phyloP scores from a whole-genome alignment of 2,329 filamentous ascomycete genomes.

The Metarhizium robertsii region DNA sequence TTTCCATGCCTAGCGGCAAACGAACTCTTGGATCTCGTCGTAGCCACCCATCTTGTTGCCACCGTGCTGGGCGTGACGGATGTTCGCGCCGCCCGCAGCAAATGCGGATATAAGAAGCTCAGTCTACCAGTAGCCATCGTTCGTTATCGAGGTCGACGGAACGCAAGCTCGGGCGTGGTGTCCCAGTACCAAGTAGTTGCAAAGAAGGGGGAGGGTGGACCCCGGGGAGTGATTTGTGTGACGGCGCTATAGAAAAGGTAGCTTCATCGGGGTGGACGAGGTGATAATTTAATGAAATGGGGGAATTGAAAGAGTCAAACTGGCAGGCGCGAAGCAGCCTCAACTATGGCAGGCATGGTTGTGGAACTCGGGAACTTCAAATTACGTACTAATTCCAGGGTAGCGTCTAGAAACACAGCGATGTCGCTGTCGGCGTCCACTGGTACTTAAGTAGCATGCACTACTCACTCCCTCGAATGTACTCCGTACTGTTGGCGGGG shows the following conservation, averaged over 20 bases:
- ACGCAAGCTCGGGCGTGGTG: neutral
- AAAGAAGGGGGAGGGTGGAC: neutral
- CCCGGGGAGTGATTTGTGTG: neutral
- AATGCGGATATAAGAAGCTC: slow-evolving; percentile 59
- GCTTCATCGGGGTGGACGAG: neutral
- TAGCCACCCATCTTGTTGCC: slow-evolving; percentile 18
- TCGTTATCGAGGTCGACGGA: slow-evolving; percentile 22
- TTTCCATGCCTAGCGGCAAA: slow-evolving; percentile 51
- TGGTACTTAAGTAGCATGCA: no score
- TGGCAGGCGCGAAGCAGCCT: neutral
- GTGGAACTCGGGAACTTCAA: neutral
- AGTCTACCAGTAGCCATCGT: slow-evolving; percentile 49
- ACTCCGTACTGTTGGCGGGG: no score
- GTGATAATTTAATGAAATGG: neutral
- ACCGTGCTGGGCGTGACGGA: neutral
- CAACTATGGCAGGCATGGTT: neutral
- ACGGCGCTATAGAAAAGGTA: neutral
- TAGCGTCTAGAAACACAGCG: no score
- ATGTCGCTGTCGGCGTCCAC: no score
- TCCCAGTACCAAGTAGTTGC: neutral
- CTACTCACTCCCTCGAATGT: no score
- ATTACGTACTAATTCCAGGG: no score
- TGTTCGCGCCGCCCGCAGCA: slow-evolving; percentile 42
- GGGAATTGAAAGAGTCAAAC: neutral
- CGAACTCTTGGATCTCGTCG: slow-evolving; percentile 30